Conservation (phyloP, 148 eudicot genomes). For the Camellia granthamiana region DNA sequence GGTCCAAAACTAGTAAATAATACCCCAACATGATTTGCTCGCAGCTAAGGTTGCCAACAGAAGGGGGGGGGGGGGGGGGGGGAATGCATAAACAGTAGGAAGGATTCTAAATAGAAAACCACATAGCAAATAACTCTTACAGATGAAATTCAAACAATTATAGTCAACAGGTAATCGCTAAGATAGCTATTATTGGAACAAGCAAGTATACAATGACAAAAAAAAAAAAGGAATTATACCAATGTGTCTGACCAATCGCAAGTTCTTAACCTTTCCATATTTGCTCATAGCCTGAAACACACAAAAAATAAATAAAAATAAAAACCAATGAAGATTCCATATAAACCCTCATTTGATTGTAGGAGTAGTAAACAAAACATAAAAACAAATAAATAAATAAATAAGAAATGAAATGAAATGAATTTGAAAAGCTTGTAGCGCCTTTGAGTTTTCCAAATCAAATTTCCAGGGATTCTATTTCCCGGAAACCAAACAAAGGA, state of each 20-base stretch:
- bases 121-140: neutral
- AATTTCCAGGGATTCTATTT: neutral
- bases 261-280: constrained; percentile 76
- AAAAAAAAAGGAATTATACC: constrained; percentile 40
- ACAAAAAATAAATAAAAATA: neutral
- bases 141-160: neutral
- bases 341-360: neutral
- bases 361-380: neutral
- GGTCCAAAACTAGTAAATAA: neutral
- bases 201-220: neutral
- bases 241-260: constrained; percentile 84
- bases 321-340: neutral
- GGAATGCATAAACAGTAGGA: neutral
- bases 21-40: neutral
- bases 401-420: neutral
- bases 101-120: neutral
- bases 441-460: too few species aligned
- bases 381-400: neutral
- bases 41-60: neutral
- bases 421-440: too few species aligned
- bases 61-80: too few species aligned
- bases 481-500: neutral
- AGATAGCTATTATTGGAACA: neutral
- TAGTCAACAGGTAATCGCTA: neutral
- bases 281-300: constrained; percentile 66